These are phyloP conservation scores for Phytopythium mirpurense DNA, from an alignment of 352 stramenopile genomes.

Conservation along the genomic window DNA sequence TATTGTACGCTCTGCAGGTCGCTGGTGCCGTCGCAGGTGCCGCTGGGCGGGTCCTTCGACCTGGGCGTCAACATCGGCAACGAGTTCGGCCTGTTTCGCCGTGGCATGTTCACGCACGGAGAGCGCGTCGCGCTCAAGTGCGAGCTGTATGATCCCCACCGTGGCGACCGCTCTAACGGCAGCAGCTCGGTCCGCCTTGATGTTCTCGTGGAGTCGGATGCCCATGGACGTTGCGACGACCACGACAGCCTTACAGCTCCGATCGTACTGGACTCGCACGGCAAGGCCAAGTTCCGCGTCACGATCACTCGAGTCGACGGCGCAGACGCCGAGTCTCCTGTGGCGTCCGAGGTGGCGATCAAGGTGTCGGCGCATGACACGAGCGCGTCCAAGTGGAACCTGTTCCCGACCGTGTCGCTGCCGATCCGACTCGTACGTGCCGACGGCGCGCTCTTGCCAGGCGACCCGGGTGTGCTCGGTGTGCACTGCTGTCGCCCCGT, in stretches of 20 bases:
- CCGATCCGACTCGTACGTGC: conserved; percentile 29
- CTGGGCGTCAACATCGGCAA: conserved; percentile 75
- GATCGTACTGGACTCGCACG: conserved; percentile 52
- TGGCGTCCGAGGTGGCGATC: conserved; percentile 25
- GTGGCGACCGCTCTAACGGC: neutral
- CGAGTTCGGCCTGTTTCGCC: conserved; percentile 76
- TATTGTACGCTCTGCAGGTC: conserved; percentile 35
- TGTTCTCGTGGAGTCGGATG: conserved; percentile 12
- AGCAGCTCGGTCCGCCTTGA: conserved; percentile 25
- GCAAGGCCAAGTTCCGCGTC: conserved; percentile 46
- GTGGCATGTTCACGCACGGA: conserved; percentile 33
- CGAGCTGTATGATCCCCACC: conserved; percentile 31
- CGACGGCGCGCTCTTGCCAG: conserved; percentile 13
- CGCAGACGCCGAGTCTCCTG: neutral
- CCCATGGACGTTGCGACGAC: conserved; percentile 5
- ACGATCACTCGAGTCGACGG: conserved; percentile 17
- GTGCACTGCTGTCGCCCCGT: conserved; percentile 73
- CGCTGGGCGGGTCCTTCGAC: conserved; percentile 47
- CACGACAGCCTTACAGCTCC: conserved; percentile 8
- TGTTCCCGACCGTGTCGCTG: conserved; percentile 67
- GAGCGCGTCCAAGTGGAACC: conserved; percentile 33
- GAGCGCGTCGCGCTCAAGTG: conserved; percentile 48
- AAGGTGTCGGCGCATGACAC: conserved; percentile 27
- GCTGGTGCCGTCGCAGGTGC: conserved; percentile 49
- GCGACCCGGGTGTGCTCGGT: conserved; percentile 26